Percentiles rank a stretch among this genome's conserved stretches.
These are phyloP conservation scores for Plasmodium gonderi DNA, from an alignment of 169 alveolate species.

Conservation along the genomic window DNA sequence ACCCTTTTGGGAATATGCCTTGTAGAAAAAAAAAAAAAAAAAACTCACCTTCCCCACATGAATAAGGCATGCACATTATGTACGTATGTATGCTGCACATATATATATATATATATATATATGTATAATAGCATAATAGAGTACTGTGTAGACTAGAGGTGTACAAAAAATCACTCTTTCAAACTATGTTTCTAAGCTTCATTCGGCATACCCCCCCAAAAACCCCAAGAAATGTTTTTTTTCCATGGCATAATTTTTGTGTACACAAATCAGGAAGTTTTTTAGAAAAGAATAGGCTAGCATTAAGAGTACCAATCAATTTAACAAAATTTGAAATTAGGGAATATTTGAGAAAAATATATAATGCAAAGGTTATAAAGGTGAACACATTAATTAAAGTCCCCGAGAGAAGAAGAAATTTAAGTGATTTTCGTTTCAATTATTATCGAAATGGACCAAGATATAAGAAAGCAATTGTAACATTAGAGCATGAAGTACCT, in stretches of 20 bases:
- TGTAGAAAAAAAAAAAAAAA: neutral
- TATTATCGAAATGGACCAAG: conserved; percentile 89
- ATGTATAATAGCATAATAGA: neutral
- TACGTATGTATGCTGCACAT: neutral
- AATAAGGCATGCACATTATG: neutral
- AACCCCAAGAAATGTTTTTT: conserved; percentile 87
- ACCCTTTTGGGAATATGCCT: neutral
- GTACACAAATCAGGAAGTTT: conserved; percentile 89
- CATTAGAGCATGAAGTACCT: conserved; percentile 89
- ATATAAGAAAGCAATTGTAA: conserved; percentile 90
- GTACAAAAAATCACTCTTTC: neutral
- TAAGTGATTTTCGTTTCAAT: conserved; percentile 75
- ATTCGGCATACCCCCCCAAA: conserved; percentile 68
- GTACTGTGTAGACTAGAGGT: neutral
- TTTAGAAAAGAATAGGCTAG: conserved; percentile 88
- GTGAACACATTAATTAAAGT: conserved; percentile 87
- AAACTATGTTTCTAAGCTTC: conserved; percentile 49
- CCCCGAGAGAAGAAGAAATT: conserved; percentile 85
- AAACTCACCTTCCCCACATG: neutral
- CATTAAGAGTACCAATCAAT: conserved; percentile 89
- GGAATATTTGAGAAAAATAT: conserved; percentile 87
- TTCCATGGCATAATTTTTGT: conserved; percentile 90
- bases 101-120: too few species aligned
- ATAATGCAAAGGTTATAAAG: conserved; percentile 88
- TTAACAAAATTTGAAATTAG: conserved; percentile 90